A percentile compares a stretch with the other conserved stretches of the same genome.
These are phyloP conservation scores for Kwoniella botswanensis DNA, from an alignment of 768 basidiomycete genomes.

Conservation along the genomic window DNA sequence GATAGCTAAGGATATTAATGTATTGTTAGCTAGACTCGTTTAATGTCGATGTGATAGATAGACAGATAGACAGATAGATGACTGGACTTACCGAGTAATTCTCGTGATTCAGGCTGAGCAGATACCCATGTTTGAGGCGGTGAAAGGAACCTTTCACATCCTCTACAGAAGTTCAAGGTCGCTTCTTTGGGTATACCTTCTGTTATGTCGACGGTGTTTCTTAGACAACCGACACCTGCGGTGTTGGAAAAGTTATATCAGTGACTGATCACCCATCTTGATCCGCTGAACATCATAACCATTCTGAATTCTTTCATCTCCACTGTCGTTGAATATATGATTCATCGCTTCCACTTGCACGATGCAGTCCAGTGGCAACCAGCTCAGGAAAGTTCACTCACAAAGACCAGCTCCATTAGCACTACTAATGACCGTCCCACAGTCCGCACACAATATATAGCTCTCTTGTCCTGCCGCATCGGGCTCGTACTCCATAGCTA, in stretches of 20 bases:
- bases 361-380: slow-evolving; percentile 5
- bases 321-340: too few relatives aligned
- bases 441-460: slow-evolving; percentile 58
- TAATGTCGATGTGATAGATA: background rate
- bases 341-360: too few relatives aligned
- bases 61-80: background rate
- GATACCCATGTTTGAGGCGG: slow-evolving; percentile 86
- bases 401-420: slow-evolving; percentile 56
- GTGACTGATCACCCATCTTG: too few relatives aligned
- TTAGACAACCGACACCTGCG: slow-evolving; percentile 56
- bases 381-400: slow-evolving; percentile 25
- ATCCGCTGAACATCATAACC: too few relatives aligned
- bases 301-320: too few relatives aligned
- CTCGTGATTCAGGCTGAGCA: slow-evolving; percentile 86
- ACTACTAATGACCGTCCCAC: slow-evolving; percentile 55
- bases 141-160: slow-evolving; percentile 93
- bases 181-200: slow-evolving; percentile 92
- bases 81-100: slow-evolving; percentile 66
- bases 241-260: background rate
- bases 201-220: slow-evolving; percentile 86
- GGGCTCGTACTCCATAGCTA: slow-evolving; percentile 55
- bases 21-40: background rate
- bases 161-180: slow-evolving; percentile 84
- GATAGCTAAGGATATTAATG: slow-evolving; percentile 64
- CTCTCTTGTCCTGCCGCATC: slow-evolving; percentile 50